Percentiles rank a stretch among this genome's conserved stretches.
These are phyloP conservation scores for Fraxinus paxiana DNA, from an alignment of 305 asterid genomes.

Conservation along the genomic window DNA sequence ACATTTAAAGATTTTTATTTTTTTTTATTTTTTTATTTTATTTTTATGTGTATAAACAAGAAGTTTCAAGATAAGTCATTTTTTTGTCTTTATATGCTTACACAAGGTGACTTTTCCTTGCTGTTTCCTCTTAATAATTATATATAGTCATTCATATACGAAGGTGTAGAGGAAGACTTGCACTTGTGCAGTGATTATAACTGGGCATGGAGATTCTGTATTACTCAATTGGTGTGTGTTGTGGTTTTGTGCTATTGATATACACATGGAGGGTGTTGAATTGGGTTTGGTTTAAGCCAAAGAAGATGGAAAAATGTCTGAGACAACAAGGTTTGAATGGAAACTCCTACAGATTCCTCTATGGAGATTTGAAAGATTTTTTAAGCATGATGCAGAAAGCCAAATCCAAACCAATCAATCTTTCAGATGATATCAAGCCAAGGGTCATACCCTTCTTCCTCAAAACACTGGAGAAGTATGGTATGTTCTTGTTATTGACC, in stretches of 20 bases:
- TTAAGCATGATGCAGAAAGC: slow-evolving; percentile 19
- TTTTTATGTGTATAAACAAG: not conserved
- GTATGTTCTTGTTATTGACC: slow-evolving; percentile 17
- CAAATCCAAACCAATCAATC: slow-evolving; percentile 27
- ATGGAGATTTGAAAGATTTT: slow-evolving; percentile 23
- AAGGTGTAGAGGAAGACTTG: not conserved
- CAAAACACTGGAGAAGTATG: slow-evolving; percentile 24
- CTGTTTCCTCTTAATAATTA: not conserved
- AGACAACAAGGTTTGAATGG: slow-evolving; percentile 34
- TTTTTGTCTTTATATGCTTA: not conserved
- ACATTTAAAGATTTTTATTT: not conserved
- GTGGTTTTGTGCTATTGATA: not conserved
- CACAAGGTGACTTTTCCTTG: not conserved
- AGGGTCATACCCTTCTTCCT: slow-evolving; percentile 22
- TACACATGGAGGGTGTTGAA: slow-evolving; percentile 36
- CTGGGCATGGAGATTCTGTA: slow-evolving; percentile 16
- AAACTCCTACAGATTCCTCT: slow-evolving; percentile 23
- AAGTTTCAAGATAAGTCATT: not conserved
- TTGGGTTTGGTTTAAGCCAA: slow-evolving; percentile 42
- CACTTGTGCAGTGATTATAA: not conserved
- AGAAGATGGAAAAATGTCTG: slow-evolving; percentile 30
- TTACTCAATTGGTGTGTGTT: slow-evolving; percentile 1
- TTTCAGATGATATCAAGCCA: slow-evolving; percentile 31
- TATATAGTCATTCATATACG: not conserved
- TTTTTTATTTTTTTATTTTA: no score